Conservation (phyloP, 306 rosid genomes). For the Nissolia schottii region DNA sequence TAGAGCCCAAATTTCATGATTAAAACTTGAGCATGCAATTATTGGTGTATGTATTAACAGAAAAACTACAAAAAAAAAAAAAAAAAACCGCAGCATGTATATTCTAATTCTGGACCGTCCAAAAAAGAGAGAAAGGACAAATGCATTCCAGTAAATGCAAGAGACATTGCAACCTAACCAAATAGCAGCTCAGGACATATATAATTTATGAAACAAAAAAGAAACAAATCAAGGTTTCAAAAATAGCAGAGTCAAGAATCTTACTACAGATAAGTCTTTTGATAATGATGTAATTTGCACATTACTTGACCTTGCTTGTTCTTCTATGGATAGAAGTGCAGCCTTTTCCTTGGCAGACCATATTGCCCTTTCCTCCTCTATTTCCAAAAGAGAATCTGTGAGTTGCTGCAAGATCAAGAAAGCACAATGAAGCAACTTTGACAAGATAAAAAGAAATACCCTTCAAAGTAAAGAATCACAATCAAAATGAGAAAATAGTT, state of each 20-base stretch:
- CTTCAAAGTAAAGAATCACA: conserved; percentile 8
- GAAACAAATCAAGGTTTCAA: conserved; percentile 7
- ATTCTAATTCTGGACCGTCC: neutral
- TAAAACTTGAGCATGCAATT: neutral
- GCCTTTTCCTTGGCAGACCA: conserved; percentile 81
- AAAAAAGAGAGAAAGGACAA: neutral
- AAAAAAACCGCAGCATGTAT: no score
- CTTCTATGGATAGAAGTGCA: conserved; percentile 62
- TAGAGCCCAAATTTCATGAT: neutral
- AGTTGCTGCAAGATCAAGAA: conserved; percentile 61
- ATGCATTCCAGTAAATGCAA: neutral
- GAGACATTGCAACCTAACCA: neutral
- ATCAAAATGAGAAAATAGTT: conserved; percentile 2
- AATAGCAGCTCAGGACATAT: neutral
- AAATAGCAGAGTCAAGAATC: conserved; percentile 14
- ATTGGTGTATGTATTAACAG: neutral
- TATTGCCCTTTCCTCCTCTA: conserved; percentile 90
- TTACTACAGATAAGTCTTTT: conserved; percentile 58
- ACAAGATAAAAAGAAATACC: conserved; percentile 8
- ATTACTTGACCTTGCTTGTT: conserved; percentile 46
- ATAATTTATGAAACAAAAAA: neutral
- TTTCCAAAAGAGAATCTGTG: conserved; percentile 79
- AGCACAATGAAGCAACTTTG: conserved; percentile 15
- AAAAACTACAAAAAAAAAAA: neutral
- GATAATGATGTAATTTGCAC: conserved; percentile 46